Evolutionary conservation across 495 filamentous ascomycete species (phyloP), one percentile per base, ranked within the genome.

Genomic region (Aspergillus avenaceus): DNA sequence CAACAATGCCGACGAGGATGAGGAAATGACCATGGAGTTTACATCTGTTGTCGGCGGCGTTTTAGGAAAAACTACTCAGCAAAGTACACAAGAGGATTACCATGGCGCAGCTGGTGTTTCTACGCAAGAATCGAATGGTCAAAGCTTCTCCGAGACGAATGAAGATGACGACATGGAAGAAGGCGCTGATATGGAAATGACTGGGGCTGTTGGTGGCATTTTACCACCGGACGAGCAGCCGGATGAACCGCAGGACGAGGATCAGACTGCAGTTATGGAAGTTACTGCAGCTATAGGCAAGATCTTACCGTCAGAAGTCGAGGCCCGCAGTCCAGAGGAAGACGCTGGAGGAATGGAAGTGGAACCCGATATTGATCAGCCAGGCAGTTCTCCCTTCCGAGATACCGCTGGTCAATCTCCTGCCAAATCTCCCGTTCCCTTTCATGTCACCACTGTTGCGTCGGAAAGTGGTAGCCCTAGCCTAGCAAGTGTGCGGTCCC

Each of bases 11-110:
- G 71, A 85, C 44, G 84, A 88, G 32, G 74, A 81, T 34, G 83
- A 85, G 61, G 86, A 85, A 43, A 79, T 92, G 74, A 86, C 86
- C 2, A 91, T 91, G 87, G 88, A 91, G 50, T 78, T 92, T 44
- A 95, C 88, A 0, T 80, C 82, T 29, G 84, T 82, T 0, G 69
- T 91, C 48, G 88, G 87, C 7, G 82, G 81, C 42, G 72, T 91
- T 24, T 55, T 87, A 26, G 69, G 67, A 9, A 73, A 66, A 25
- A 21, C 61, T 23, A 38, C 54, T 32, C 25, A 38, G 7, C 40
- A 45, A 13, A 45, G 42, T 27, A 40, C 32, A 26, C 48, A 45
- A 13, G 60, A 42, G 47, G 45, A 47, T 63, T 61, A 44, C 60
- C 56, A 36, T 49, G 58, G 54, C 60, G 69, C 41, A 51, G 59